Conservation (phyloP, 2,329 filamentous ascomycete species). For the Arachnomyces sp. region DNA sequence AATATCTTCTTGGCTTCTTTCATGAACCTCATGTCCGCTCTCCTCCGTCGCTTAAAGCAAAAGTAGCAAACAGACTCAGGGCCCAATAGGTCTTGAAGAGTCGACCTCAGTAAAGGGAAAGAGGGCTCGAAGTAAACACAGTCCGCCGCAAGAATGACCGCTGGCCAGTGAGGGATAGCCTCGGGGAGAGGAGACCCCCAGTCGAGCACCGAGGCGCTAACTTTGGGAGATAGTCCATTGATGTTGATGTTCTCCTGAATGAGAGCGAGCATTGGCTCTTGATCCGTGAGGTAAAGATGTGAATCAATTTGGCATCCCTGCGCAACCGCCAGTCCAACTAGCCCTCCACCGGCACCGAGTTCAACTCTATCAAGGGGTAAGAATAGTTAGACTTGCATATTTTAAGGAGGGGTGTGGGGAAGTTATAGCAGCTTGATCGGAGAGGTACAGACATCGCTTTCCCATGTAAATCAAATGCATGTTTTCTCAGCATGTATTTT, state of each 20-base stretch:
- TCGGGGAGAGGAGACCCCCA: slow-evolving; percentile 52
- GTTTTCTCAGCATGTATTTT: slow-evolving; percentile 75
- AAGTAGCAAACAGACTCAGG: slow-evolving; percentile 66
- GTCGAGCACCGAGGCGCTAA: slow-evolving; percentile 65
- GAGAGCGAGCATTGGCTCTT: slow-evolving; percentile 72
- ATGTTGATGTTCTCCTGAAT: slow-evolving; percentile 83
- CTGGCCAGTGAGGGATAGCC: slow-evolving; percentile 48
- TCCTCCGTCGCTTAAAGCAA: slow-evolving; percentile 88
- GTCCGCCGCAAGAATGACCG: slow-evolving; percentile 86
- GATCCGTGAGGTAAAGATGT: slow-evolving; percentile 77
- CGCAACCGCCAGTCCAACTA: slow-evolving; percentile 63
- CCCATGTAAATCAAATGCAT: slow-evolving; percentile 53
- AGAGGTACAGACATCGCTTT: slow-evolving; percentile 62
- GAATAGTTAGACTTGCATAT: slow-evolving; percentile 6
- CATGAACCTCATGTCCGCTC: slow-evolving; percentile 70
- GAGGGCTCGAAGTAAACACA: slow-evolving; percentile 97
- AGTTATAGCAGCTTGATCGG: not conserved
- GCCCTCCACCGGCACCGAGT: slow-evolving; percentile 81
- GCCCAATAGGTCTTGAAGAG: slow-evolving; percentile 65
- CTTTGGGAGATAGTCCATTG: slow-evolving; percentile 60
- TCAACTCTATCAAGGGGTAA: slow-evolving; percentile 58
- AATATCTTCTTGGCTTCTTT: slow-evolving; percentile 64
- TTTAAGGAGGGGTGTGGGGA: not conserved
- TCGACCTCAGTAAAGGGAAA: slow-evolving; percentile 77
- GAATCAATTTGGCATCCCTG: slow-evolving; percentile 46